Evolutionary conservation across 345 rosid species (phyloP), one percentile per base, ranked within the genome.

Genomic region (Gossypioides kirkii): DNA sequence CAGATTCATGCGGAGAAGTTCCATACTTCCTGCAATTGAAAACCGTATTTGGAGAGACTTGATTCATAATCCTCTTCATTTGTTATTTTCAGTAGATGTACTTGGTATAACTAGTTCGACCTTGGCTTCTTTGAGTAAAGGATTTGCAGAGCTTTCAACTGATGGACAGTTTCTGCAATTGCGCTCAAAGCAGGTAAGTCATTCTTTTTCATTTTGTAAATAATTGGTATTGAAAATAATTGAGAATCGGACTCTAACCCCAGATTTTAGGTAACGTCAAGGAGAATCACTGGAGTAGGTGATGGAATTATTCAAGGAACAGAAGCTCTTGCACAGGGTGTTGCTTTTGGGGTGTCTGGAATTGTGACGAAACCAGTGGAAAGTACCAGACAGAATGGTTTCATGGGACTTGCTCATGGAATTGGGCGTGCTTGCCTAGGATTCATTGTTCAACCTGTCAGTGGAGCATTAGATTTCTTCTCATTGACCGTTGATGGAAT

Each of bases 91-190:
- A 54, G 90, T 95, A 22, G 97, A 95, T 84, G 97, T 95, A 54
- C 91, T 95, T 81, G 99, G 99, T 28, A 92, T 95, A 98, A 88
- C 99, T 73, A 92, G 99, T 86, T 95, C 98, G 58, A 92, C 99
- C 60, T 70, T 95, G 89, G 89, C 99, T 72, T 92, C 99, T 79
- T 87, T 95, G 64, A 84, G 99, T 86, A 92, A 86, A 84, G 99
- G 99, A 61, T 92, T 95, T 79, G 99, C 99, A 1, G 94, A 90
- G 87, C 97, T 95, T 78, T 95, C 99, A 61, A 91, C 98, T 67
- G 99, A 95, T 84, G 98, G 96, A 53, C 97, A 89, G 72, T 95
- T 92, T 83, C 80, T 91, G 79, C 97, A 95, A 77, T 86, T 95
- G 70, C 92, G 99, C 66, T 89, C 91, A 65, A 92, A 89, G 81